A percentile compares a stretch with the other conserved stretches of the same genome.
Conservation (phyloP, 345 rosid genomes). For the Ceriops zippeliana region DNA sequence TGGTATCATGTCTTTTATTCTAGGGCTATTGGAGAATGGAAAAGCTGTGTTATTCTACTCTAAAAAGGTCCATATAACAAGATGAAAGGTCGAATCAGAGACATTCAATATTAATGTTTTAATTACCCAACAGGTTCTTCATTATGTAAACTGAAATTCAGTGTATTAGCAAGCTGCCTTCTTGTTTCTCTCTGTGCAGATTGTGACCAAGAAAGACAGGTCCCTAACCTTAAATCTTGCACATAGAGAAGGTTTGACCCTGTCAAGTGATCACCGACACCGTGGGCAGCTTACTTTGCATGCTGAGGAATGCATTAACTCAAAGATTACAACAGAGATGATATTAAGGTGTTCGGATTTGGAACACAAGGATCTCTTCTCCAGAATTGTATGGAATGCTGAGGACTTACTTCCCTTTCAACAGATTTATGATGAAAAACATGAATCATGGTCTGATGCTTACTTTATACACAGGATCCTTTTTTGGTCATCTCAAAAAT, state of each 20-base stretch:
- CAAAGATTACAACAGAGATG: constrained; percentile 67
- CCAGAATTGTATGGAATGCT: constrained; percentile 65
- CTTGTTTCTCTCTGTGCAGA: constrained; percentile 32
- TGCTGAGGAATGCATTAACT: constrained; percentile 81
- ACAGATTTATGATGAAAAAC: constrained; percentile 4
- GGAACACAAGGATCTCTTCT: constrained; percentile 75
- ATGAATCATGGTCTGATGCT: constrained; percentile 10
- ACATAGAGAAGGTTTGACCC: constrained; percentile 43
- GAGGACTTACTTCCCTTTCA: constrained; percentile 13
- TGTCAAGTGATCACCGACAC: constrained; percentile 34
- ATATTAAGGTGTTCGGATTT: constrained; percentile 68
- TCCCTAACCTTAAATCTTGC: constrained; percentile 53
- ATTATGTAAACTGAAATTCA: neutral
- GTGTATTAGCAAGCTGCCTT: neutral
- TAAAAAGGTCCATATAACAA: neutral
- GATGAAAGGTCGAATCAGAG: neutral
- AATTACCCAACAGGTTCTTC: neutral
- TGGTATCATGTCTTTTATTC: constrained; percentile 4
- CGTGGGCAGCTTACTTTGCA: constrained; percentile 65
- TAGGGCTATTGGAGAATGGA: neutral
- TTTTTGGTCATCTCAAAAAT: constrained; percentile 83
- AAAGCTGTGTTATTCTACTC: neutral
- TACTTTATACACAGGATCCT: constrained; percentile 58
- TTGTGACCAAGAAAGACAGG: constrained; percentile 47
- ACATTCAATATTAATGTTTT: neutral